These are phyloP conservation scores for rapeseed (Brassica napus) DNA, from an alignment of 345 rosid species.

Conservation along the genomic window DNA sequence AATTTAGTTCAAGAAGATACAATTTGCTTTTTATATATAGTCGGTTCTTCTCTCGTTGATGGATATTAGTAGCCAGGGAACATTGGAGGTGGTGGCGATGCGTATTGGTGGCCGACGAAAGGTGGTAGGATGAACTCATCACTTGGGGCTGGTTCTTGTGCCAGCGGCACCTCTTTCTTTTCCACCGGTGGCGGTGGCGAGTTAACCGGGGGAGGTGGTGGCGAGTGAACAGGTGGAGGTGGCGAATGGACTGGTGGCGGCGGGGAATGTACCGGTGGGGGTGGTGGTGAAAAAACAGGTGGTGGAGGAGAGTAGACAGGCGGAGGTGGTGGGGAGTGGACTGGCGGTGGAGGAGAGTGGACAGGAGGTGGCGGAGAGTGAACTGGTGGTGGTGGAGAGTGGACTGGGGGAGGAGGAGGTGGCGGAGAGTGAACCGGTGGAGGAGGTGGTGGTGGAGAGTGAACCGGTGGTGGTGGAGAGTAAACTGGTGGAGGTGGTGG, in stretches of 20 bases:
- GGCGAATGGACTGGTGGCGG: too few relatives aligned
- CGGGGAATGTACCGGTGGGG: background rate
- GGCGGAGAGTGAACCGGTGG: conserved; percentile 15
- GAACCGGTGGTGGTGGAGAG: conserved; percentile 18
- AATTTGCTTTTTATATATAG: conserved; percentile 5
- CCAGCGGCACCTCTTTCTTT: conserved; percentile 6
- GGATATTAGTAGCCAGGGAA: conserved; percentile 59
- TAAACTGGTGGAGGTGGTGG: conserved; percentile 24
- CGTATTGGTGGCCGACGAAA: conserved; percentile 61
- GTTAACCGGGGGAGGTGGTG: background rate
- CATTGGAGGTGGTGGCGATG: conserved; percentile 85
- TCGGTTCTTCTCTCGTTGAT: conserved; percentile 1
- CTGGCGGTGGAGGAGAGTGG: background rate
- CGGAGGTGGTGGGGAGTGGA: background rate
- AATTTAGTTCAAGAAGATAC: background rate
- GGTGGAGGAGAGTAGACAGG: background rate
- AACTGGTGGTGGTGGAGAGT: background rate
- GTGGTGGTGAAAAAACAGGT: background rate
- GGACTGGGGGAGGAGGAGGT: background rate
- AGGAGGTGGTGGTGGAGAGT: conserved; percentile 18
- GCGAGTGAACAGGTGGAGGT: too few relatives aligned
- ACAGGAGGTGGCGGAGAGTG: conserved; percentile 1
- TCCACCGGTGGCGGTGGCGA: background rate
- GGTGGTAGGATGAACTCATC: conserved; percentile 52
- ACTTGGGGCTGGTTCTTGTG: conserved; percentile 36